phyloP scores from a whole-genome alignment of 2,329 filamentous ascomycete genomes.

The Curvularia eragrostidis region DNA sequence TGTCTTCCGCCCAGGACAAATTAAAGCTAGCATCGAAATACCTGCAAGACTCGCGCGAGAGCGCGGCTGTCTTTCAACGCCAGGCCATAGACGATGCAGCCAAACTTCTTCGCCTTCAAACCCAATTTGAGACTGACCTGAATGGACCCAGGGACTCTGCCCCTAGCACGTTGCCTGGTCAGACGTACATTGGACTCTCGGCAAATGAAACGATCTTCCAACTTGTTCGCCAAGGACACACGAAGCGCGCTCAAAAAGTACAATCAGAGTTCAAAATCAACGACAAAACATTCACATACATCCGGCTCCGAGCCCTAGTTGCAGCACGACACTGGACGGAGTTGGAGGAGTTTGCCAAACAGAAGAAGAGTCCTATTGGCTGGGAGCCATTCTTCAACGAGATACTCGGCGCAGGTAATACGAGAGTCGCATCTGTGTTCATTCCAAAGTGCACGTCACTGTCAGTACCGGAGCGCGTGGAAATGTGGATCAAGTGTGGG shows the following conservation, averaged over 20 bases:
- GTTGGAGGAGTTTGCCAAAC: constrained; percentile 81
- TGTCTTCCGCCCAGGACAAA: constrained; percentile 79
- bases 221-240: constrained; percentile 80
- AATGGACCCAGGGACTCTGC: constrained; percentile 58
- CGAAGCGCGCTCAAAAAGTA: constrained; percentile 84
- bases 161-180: constrained; percentile 30
- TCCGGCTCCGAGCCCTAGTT: constrained; percentile 83
- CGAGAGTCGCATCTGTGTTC: constrained; percentile 81
- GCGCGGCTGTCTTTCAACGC: constrained; percentile 71
- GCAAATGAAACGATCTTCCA: constrained; percentile 93
- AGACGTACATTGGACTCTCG: constrained; percentile 77
- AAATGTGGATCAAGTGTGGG: constrained; percentile 97
- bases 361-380: constrained; percentile 86
- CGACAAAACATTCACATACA: constrained; percentile 90
- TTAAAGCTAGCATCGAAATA: constrained; percentile 84
- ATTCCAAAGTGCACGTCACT: constrained; percentile 84
- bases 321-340: constrained; percentile 91
- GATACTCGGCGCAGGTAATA: constrained; percentile 85
- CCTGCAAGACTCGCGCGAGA: constrained; percentile 82
- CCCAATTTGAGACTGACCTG: constrained; percentile 83
- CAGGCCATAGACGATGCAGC: constrained; percentile 79
- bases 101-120: constrained; percentile 82
- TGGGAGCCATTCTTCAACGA: constrained; percentile 99
- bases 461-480: constrained; percentile 71
- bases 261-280: constrained; percentile 91